phyloP scores from a whole-genome alignment of 257 asterid species.

The Capsicum chinense region DNA sequence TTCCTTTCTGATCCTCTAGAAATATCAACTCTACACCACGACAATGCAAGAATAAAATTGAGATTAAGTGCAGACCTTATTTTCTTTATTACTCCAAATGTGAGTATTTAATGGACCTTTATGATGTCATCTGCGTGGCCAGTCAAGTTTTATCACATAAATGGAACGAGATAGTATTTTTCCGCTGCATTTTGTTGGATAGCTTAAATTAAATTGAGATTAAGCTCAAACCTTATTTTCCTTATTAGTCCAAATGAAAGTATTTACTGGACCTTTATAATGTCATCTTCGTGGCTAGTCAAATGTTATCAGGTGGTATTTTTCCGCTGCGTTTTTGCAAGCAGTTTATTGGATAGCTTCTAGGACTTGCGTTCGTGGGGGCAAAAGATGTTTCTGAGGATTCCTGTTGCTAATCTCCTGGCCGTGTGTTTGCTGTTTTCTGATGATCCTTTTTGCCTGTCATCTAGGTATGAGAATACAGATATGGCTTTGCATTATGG shows the following conservation, averaged over 20 bases:
- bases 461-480: conserved; percentile 58
- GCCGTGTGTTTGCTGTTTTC: neutral
- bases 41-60: neutral
- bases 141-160: conserved; percentile 14
- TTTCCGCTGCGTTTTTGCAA: neutral
- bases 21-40: neutral
- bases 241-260: neutral
- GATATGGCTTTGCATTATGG: conserved; percentile 84
- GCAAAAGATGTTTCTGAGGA: conserved; percentile 19
- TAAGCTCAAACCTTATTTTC: neutral
- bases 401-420: conserved; percentile 15
- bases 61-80: neutral
- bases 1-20: neutral
- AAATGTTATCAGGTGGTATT: neutral
- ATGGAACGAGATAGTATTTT: neutral
- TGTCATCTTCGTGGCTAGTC: neutral
- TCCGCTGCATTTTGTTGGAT: neutral
- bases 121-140: neutral
- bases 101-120: conserved; percentile 13
- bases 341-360: neutral
- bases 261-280: conserved; percentile 9
- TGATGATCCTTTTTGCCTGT: conserved; percentile 10
- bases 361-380: neutral
- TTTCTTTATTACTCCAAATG: neutral
- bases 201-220: neutral